phyloP scores from a whole-genome alignment of 2,329 filamentous ascomycete genomes.

The Ceratocystis cubensis region DNA sequence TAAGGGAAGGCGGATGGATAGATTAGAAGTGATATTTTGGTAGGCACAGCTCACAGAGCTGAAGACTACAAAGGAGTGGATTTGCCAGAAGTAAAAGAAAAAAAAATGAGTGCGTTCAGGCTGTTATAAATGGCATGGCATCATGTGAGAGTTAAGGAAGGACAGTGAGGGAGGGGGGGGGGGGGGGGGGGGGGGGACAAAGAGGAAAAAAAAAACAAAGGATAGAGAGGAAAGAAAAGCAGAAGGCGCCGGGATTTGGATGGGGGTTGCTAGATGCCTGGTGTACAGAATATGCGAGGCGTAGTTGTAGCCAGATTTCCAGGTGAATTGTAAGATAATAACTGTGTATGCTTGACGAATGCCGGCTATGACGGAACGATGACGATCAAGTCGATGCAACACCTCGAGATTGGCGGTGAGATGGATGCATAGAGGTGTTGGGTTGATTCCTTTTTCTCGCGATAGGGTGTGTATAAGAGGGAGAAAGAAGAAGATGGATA shows the following conservation, averaged over 20 bases:
- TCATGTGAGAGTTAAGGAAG: not conserved
- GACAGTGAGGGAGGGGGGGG: not conserved
- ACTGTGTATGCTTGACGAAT: not conserved
- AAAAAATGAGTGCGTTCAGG: not conserved
- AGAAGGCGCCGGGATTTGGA: not conserved
- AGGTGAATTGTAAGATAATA: not conserved
- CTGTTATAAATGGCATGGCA: slow-evolving; percentile 8
- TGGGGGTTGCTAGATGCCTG: no score
- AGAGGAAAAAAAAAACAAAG: not conserved
- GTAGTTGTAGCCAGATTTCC: not conserved
- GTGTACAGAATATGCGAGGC: not conserved
- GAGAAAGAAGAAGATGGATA: not conserved
- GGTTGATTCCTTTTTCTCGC: not conserved
- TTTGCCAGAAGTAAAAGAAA: not conserved
- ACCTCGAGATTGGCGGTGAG: not conserved
- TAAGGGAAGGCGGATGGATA: not conserved
- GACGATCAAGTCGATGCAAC: slow-evolving; percentile 4
- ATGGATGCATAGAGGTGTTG: slow-evolving; percentile 2
- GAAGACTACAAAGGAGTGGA: slow-evolving; percentile 7
- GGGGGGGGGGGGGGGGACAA: not conserved
- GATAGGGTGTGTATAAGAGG: not conserved
- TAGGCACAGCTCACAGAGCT: slow-evolving; percentile 4
- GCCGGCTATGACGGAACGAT: slow-evolving; percentile 6
- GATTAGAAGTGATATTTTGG: not conserved
- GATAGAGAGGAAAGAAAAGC: not conserved